Percentiles rank a stretch among this genome's conserved stretches.
phyloP scores from a whole-genome alignment of 805 yeast genomes.

The Nakazawaea wickerhamii region DNA sequence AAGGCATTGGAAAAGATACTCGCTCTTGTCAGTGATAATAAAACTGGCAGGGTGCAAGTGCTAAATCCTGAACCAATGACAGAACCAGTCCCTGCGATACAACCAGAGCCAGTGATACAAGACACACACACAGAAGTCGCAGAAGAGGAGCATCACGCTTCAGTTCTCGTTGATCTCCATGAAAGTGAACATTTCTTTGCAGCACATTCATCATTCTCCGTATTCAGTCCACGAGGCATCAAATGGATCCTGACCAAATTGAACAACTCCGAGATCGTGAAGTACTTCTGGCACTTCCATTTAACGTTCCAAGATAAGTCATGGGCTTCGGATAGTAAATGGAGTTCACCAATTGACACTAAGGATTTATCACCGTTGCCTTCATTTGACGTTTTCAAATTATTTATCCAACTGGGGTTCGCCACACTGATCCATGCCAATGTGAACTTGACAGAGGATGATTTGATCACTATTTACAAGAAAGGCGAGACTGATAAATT shows the following conservation, averaged over 20 bases:
- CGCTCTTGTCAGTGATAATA: neutral
- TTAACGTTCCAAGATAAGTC: constrained; percentile 18
- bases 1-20: constrained; percentile 1
- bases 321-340: constrained; percentile 18
- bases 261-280: constrained; percentile 15
- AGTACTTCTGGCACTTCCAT: constrained; percentile 23
- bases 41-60: no score
- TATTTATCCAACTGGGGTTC: constrained; percentile 16
- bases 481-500: constrained; percentile 9
- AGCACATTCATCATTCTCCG: constrained; percentile 29
- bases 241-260: constrained; percentile 29
- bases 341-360: constrained; percentile 30
- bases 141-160: constrained; percentile 7
- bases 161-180: neutral
- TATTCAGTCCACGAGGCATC: constrained; percentile 36
- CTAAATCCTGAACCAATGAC: no score
- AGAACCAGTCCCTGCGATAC: neutral
- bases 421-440: constrained; percentile 10
- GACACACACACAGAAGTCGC: neutral
- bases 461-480: constrained; percentile 17
- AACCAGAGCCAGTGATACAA: neutral
- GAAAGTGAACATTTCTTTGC: constrained; percentile 6
- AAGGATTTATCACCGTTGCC: constrained; percentile 27
- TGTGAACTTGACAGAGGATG: constrained; percentile 15
- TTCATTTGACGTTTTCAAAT: constrained; percentile 17